Percentiles rank a stretch among this genome's conserved stretches.
These are phyloP conservation scores for Cryomyces antarcticus DNA, from an alignment of 495 filamentous ascomycete genomes.

Conservation along the genomic window DNA sequence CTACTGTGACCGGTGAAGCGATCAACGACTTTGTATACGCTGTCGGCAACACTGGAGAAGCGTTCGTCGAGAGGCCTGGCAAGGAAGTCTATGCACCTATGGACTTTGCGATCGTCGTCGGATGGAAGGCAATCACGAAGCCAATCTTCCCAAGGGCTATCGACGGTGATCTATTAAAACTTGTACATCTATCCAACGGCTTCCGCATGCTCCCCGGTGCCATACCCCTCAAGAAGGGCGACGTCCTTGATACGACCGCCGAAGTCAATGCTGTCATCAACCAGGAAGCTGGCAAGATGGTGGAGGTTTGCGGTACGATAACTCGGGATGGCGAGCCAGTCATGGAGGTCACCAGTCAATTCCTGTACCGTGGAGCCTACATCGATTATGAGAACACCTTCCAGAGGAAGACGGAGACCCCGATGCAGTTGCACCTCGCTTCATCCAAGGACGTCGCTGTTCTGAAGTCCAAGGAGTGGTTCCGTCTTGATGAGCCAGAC, in stretches of 20 bases:
- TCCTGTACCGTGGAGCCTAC: slow-evolving; percentile 86
- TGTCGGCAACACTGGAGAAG: slow-evolving; percentile 92
- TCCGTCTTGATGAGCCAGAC: slow-evolving; percentile 60
- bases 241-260: slow-evolving; percentile 79
- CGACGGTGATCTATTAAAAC: slow-evolving; percentile 82
- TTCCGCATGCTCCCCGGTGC: slow-evolving; percentile 98
- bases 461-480: slow-evolving; percentile 91
- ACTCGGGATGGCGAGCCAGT: slow-evolving; percentile 67
- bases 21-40: slow-evolving; percentile 98
- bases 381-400: slow-evolving; percentile 93
- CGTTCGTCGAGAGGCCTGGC: slow-evolving; percentile 91
- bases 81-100: slow-evolving; percentile 92
- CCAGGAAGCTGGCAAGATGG: slow-evolving; percentile 97
- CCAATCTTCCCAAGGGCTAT: slow-evolving; percentile 91
- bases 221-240: slow-evolving; percentile 81
- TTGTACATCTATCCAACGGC: slow-evolving; percentile 88
- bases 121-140: slow-evolving; percentile 98
- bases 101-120: slow-evolving; percentile 97
- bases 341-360: slow-evolving; percentile 97
- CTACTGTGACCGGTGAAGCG: slow-evolving; percentile 68
- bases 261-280: slow-evolving; percentile 97
- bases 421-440: slow-evolving; percentile 77
- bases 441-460: slow-evolving; percentile 83
- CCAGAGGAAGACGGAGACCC: slow-evolving; percentile 88
- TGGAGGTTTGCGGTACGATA: slow-evolving; percentile 94